Conservation (phyloP, 257 asterid species). For the Solanum pimpinellifolium region DNA sequence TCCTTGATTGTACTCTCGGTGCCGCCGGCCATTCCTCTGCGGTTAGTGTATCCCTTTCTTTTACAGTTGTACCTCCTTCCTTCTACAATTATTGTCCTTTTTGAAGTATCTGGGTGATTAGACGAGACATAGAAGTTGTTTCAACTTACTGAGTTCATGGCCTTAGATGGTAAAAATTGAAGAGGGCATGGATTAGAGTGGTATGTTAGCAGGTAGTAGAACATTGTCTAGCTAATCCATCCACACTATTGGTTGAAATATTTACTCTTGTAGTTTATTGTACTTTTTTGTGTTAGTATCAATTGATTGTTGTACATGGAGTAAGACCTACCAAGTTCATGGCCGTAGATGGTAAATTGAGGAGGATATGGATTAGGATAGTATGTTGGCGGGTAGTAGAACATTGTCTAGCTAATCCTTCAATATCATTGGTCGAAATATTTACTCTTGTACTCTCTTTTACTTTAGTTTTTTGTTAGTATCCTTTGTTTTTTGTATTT, state of each 20-base stretch:
- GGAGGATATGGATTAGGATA: background rate
- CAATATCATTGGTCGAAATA: background rate
- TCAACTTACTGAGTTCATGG: background rate
- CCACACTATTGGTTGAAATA: background rate
- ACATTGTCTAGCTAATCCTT: background rate
- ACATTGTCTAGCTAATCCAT: background rate
- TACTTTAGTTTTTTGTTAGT: background rate
- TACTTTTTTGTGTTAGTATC: background rate
- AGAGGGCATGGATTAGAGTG: background rate
- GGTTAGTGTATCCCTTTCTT: slow-evolving; percentile 20
- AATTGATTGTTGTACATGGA: background rate
- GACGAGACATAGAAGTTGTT: background rate
- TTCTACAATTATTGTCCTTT: background rate
- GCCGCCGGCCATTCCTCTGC: slow-evolving; percentile 89
- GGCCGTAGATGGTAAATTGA: background rate
- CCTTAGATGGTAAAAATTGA: background rate
- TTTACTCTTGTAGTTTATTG: background rate
- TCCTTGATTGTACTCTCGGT: slow-evolving; percentile 94
- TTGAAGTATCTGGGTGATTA: background rate
- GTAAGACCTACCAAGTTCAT: background rate
- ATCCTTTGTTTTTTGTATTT: background rate
- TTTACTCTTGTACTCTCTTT: background rate
- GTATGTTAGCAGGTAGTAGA: background rate
- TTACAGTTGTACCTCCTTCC: background rate
- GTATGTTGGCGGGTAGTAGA: background rate